Conservation (phyloP, 768 basidiomycete genomes). For the Crassisporium funariophilum region DNA sequence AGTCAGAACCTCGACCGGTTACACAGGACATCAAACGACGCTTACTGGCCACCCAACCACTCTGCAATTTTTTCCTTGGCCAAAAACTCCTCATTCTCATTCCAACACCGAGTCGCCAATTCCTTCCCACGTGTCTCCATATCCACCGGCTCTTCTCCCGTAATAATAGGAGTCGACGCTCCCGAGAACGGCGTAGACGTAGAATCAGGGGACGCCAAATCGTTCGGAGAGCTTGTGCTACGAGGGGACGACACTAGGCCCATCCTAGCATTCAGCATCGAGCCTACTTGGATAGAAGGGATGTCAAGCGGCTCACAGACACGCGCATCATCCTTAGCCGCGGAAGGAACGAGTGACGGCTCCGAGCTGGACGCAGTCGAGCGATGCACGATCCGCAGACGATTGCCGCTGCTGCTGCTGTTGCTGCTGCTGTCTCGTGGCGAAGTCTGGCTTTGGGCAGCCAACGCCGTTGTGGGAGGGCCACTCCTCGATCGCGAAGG, state of each 20-base stretch:
- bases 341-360: slow-evolving; percentile 68
- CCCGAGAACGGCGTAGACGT: slow-evolving; percentile 48
- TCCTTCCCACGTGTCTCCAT: slow-evolving; percentile 68
- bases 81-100: slow-evolving; percentile 83
- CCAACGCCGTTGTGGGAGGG: slow-evolving; percentile 28
- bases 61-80: slow-evolving; percentile 93
- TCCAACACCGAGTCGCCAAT: slow-evolving; percentile 78
- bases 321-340: slow-evolving; percentile 52
- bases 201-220: slow-evolving; percentile 53
- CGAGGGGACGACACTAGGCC: slow-evolving; percentile 25
- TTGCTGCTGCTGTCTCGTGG: too few relatives aligned
- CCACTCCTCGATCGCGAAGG: slow-evolving; percentile 48
- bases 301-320: slow-evolving; percentile 39
- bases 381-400: slow-evolving; percentile 65
- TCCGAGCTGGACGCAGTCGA: slow-evolving; percentile 80
- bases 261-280: slow-evolving; percentile 3
- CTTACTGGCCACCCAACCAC: slow-evolving; percentile 92
- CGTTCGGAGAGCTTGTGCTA: slow-evolving; percentile 50
- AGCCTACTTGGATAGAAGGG: slow-evolving; percentile 2
- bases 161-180: slow-evolving; percentile 39
- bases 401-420: slow-evolving; percentile 24
- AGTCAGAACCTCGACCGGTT: slow-evolving; percentile 8
- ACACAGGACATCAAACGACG: slow-evolving; percentile 23
- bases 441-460: slow-evolving; percentile 25
- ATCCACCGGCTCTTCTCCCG: slow-evolving; percentile 54